Conservation (phyloP, 2,329 filamentous ascomycete species). For the Xylariales sp. region DNA sequence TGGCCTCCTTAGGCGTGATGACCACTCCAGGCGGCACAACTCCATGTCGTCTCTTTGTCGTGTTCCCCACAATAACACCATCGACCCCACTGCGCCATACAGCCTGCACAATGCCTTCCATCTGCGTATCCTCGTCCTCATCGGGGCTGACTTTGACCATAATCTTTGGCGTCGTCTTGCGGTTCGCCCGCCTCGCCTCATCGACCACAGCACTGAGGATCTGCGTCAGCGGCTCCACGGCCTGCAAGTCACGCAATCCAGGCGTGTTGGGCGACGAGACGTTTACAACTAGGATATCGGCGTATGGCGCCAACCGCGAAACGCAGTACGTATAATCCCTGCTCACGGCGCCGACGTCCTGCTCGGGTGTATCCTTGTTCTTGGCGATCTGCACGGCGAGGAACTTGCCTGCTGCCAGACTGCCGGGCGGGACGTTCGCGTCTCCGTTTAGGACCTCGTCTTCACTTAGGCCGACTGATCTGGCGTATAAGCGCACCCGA, state of each 20-base stretch:
- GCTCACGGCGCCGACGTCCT: conserved; percentile 75
- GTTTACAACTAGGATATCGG: conserved; percentile 96
- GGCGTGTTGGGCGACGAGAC: conserved; percentile 96
- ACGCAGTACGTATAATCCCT: conserved; percentile 89
- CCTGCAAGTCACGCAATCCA: conserved; percentile 81
- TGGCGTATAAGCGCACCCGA: conserved; percentile 73
- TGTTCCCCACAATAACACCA: conserved; percentile 95
- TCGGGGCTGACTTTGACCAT: conserved; percentile 99
- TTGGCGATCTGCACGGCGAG: conserved; percentile 93
- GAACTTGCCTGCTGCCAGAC: conserved; percentile 68
- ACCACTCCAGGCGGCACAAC: conserved; percentile 62
- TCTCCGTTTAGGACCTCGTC: conserved; percentile 70
- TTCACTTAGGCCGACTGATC: conserved; percentile 65
- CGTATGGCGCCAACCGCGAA: conserved; percentile 74
- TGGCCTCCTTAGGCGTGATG: conserved; percentile 62
- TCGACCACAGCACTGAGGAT: conserved; percentile 79
- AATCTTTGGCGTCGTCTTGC: conserved; percentile 71
- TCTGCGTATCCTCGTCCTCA: conserved; percentile 79
- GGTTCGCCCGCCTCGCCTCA: conserved; percentile 64
- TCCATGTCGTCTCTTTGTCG: conserved; percentile 76
- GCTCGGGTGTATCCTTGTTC: conserved; percentile 88
- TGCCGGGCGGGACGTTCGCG: conserved; percentile 76
- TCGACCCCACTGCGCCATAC: conserved; percentile 82
- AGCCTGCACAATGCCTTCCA: conserved; percentile 83
- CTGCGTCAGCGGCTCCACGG: conserved; percentile 72